Percentiles rank a stretch among this genome's conserved stretches.
These are phyloP conservation scores for Tulasnella sp. DNA, from an alignment of 768 basidiomycete genomes.

Conservation along the genomic window DNA sequence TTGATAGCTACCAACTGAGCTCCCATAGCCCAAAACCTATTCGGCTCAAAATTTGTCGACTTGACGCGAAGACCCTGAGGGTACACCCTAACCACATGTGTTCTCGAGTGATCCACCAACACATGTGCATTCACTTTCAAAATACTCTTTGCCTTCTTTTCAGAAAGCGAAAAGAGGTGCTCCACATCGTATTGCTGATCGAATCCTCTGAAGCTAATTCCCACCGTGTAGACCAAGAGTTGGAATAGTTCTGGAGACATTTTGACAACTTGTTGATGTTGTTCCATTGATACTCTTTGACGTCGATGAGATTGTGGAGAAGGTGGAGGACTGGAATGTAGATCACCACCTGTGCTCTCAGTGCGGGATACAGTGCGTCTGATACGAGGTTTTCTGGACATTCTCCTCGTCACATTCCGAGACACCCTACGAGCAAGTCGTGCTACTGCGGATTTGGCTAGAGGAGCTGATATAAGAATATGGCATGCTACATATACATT, in stretches of 20 bases:
- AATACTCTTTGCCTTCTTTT: constrained; percentile 63
- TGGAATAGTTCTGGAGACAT: constrained; percentile 64
- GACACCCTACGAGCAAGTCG: constrained; percentile 26
- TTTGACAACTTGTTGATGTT: constrained; percentile 25
- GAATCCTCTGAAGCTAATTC: constrained; percentile 86
- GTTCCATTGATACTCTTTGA: not conserved
- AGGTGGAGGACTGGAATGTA: too few species aligned
- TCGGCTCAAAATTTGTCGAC: constrained; percentile 80
- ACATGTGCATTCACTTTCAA: constrained; percentile 53
- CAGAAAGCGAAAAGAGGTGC: constrained; percentile 88
- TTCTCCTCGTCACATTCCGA: constrained; percentile 21
- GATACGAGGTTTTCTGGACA: constrained; percentile 1
- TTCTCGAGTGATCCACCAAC: constrained; percentile 74
- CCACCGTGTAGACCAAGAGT: constrained; percentile 86
- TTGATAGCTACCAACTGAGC: constrained; percentile 87
- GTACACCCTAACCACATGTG: constrained; percentile 73
- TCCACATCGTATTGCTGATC: constrained; percentile 74
- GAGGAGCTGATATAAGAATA: too few species aligned
- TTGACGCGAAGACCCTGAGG: constrained; percentile 70
- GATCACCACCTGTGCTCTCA: not conserved
- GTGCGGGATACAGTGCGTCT: not conserved
- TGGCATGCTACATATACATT: too few species aligned
- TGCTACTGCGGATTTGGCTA: too few species aligned
- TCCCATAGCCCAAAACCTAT: constrained; percentile 80
- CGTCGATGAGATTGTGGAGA: not conserved